phyloP scores from a whole-genome alignment of 768 basidiomycete genomes.

The Hygrocybe coccinea region DNA sequence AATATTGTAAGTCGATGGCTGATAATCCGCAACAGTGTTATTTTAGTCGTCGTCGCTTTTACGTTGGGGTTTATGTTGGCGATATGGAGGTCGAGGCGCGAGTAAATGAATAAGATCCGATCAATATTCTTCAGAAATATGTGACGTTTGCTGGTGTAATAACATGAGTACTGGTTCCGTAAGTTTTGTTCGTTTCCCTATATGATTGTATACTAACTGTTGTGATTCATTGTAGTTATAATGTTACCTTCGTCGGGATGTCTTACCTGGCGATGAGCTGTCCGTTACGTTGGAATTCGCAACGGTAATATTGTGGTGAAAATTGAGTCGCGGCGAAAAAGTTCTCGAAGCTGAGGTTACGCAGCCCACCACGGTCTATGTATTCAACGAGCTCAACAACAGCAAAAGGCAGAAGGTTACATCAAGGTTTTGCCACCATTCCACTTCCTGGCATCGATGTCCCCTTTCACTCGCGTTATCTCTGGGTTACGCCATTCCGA shows the following conservation, averaged over 20 bases:
- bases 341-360: constrained; percentile 90
- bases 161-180: too few relatives aligned
- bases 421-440: constrained; percentile 93
- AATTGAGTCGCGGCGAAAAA: constrained; percentile 87
- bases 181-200: constrained; percentile 5
- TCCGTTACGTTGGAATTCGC: constrained; percentile 82
- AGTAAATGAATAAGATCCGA: too few relatives aligned
- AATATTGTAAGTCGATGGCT: too few relatives aligned
- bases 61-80: too few relatives aligned
- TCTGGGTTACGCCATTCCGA: constrained; percentile 98
- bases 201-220: constrained; percentile 4
- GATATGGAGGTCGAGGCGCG: too few relatives aligned
- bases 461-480: constrained; percentile 98
- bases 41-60: too few relatives aligned
- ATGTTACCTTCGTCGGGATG: constrained; percentile 97
- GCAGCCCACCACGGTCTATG: constrained; percentile 89
- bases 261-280: constrained; percentile 84
- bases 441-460: constrained; percentile 97
- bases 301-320: constrained; percentile 91
- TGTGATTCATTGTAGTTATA: constrained; percentile 50
- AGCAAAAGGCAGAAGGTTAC: constrained; percentile 73
- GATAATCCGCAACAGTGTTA: too few relatives aligned
- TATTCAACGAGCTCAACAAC: constrained; percentile 79
- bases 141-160: too few relatives aligned
- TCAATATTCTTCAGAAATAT: too few relatives aligned